phyloP scores from a whole-genome alignment of 2,329 filamentous ascomycete species.

The Talaromyces sp. region DNA sequence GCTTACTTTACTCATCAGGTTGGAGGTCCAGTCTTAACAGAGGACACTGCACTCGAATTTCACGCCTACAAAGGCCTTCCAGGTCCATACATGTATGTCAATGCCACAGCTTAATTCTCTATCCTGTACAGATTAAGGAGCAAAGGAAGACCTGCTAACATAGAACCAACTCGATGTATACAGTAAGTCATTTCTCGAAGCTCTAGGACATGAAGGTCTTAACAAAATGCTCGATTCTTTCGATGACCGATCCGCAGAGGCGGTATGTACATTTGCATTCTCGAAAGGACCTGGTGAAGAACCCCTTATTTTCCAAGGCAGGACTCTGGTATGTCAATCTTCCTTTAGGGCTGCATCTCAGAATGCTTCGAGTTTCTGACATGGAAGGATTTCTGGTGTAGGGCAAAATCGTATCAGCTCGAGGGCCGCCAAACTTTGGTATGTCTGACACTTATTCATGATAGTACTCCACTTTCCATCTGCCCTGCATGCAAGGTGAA shows the following conservation, averaged over 20 bases:
- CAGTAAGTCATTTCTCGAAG: constrained; percentile 90
- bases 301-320: constrained; percentile 83
- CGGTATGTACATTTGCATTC: constrained; percentile 94
- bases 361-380: background rate
- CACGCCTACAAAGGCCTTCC: constrained; percentile 85
- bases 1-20: constrained; percentile 48
- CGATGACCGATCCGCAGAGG: constrained; percentile 83
- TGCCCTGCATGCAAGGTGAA: background rate
- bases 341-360: background rate
- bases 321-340: constrained; percentile 60
- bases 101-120: constrained; percentile 25
- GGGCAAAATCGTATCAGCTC: constrained; percentile 77
- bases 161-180: background rate
- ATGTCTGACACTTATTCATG: constrained; percentile 16
- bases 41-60: constrained; percentile 94
- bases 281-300: constrained; percentile 78
- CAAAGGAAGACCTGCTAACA: background rate
- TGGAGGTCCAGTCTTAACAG: constrained; percentile 82
- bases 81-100: constrained; percentile 81
- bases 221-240: constrained; percentile 88
- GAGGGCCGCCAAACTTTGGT: constrained; percentile 81
- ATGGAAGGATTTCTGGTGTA: constrained; percentile 22
- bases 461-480: background rate
- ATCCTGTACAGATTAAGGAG: background rate
- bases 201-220: constrained; percentile 74